Conservation (phyloP, 176 grass and related monocot genomes). For the Carex myosuroides region DNA sequence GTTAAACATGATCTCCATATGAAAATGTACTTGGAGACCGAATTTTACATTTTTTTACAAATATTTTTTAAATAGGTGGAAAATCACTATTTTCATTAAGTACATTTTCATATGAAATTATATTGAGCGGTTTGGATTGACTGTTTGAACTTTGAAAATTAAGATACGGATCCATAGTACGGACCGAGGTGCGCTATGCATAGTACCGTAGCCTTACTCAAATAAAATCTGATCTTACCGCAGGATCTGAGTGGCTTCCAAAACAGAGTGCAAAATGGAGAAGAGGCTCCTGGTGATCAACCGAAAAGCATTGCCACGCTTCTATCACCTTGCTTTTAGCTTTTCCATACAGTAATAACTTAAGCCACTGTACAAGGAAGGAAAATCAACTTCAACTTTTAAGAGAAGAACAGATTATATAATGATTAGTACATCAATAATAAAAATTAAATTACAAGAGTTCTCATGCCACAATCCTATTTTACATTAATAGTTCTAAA, state of each 20-base stretch:
- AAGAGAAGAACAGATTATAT: not conserved
- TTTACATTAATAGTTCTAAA: not conserved
- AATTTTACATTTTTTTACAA: no score
- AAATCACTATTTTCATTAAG: no score
- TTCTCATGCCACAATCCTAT: not conserved
- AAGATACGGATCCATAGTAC: no score
- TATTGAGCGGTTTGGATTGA: no score
- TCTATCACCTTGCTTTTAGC: conserved; percentile 59
- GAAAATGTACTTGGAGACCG: no score
- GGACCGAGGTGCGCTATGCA: no score
- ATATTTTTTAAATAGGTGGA: no score
- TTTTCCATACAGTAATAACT: conserved; percentile 52
- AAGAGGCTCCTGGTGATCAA: conserved; percentile 60
- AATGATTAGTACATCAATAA: not conserved
- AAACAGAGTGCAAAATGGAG: conserved; percentile 82
- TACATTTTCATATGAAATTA: no score
- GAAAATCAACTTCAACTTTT: not conserved
- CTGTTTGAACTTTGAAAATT: no score
- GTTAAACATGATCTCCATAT: no score
- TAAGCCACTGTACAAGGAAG: conserved; percentile 52
- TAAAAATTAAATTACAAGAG: not conserved
- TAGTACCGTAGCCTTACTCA: no score
- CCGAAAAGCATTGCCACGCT: conserved; percentile 50
- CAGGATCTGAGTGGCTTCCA: conserved; percentile 73
- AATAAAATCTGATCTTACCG: conserved; percentile 30